Conservation (phyloP, 164 flowering plant species). For the Piper betle region DNA sequence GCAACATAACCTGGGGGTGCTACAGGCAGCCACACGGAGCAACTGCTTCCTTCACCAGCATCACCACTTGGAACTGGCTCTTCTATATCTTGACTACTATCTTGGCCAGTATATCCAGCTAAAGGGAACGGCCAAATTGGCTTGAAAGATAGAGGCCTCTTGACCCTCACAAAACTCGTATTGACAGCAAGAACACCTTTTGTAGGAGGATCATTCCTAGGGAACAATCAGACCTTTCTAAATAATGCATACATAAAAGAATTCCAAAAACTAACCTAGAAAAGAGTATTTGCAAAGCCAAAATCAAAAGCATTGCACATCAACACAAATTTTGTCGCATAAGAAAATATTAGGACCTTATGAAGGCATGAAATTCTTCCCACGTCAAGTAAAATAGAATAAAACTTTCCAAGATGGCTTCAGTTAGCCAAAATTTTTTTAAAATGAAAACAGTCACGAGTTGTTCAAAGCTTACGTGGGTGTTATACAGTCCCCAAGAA, state of each 20-base stretch:
- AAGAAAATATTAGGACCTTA: not conserved
- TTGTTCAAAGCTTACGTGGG: conserved; percentile 54
- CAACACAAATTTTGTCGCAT: no score
- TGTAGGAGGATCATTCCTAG: conserved; percentile 89
- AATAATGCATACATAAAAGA: not conserved
- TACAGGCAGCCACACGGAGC: conserved; percentile 89
- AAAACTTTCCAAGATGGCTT: not conserved
- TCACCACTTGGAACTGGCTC: conserved; percentile 1
- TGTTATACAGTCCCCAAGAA: conserved; percentile 89
- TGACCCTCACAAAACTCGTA: conserved; percentile 56
- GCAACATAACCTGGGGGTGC: conserved; percentile 94
- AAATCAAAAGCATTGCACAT: no score
- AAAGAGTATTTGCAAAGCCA: no score
- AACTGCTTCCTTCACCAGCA: conserved; percentile 15
- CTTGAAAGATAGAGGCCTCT: conserved; percentile 67
- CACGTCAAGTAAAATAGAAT: not conserved
- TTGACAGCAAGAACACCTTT: conserved; percentile 88
- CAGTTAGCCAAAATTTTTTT: no score
- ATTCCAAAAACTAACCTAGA: not conserved
- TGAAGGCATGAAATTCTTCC: no score
- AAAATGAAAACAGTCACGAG: not conserved
- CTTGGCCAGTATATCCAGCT: conserved; percentile 14
- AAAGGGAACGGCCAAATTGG: conserved; percentile 50
- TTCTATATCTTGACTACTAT: conserved; percentile 1
- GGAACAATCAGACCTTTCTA: not conserved